phyloP scores from a whole-genome alignment of 1,284 basidiomycete species.

The Tylopilus microsporus region DNA sequence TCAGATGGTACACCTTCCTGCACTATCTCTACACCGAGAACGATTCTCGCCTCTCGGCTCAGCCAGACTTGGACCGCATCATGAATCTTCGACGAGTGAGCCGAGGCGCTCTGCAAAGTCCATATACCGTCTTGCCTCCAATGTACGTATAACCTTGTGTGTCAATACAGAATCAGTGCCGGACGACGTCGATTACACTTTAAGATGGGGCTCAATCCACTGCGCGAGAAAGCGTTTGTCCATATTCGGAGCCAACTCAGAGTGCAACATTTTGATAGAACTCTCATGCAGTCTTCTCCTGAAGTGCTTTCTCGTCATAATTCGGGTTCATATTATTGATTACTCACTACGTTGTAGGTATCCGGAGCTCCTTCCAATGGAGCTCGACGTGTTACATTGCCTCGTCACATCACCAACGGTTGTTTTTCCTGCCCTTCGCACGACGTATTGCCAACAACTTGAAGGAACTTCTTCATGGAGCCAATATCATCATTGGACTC shows the following conservation, averaged over 20 bases:
- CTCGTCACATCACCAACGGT: neutral
- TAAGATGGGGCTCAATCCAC: no score
- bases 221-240: neutral
- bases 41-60: constrained; percentile 26
- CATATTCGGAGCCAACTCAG: neutral
- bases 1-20: constrained; percentile 27
- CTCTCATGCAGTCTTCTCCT: neutral
- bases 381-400: neutral
- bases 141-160: constrained; percentile 16
- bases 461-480: neutral
- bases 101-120: constrained; percentile 30
- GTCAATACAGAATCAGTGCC: neutral
- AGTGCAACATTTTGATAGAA: neutral
- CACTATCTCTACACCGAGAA: constrained; percentile 27
- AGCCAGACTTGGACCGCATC: neutral
- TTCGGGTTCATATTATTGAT: neutral
- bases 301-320: neutral
- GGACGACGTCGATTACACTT: neutral
- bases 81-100: neutral
- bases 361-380: neutral
- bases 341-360: neutral
- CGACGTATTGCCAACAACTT: neutral
- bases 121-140: constrained; percentile 29
- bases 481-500: neutral
- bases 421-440: neutral